These are phyloP conservation scores for Ustulina deusta DNA, from an alignment of 2,329 filamentous ascomycete species.

Conservation along the genomic window DNA sequence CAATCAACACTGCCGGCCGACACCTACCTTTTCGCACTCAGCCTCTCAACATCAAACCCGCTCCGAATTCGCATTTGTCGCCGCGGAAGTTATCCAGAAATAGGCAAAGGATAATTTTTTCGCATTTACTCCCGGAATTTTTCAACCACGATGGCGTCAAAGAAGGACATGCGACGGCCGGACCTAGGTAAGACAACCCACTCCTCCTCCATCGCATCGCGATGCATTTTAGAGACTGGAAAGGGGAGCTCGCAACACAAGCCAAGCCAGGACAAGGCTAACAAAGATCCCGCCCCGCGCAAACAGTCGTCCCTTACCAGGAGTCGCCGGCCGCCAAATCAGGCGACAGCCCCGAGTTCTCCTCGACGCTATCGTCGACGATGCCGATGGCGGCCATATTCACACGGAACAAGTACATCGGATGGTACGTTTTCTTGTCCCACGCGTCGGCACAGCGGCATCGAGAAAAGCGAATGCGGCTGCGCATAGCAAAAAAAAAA, in stretches of 20 bases:
- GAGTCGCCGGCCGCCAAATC: conserved; percentile 74
- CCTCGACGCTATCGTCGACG: conserved; percentile 78
- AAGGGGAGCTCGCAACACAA: background rate
- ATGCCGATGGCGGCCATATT: conserved; percentile 97
- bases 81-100: background rate
- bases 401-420: conserved; percentile 85
- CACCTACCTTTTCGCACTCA: conserved; percentile 14
- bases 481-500: no score
- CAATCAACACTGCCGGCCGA: background rate
- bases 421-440: conserved; percentile 56
- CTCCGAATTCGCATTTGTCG: conserved; percentile 4
- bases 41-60: background rate
- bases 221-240: background rate
- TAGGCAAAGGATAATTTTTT: background rate
- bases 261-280: background rate
- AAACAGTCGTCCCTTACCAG: conserved; percentile 86
- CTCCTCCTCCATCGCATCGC: conserved; percentile 25
- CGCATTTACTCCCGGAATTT: background rate
- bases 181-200: conserved; percentile 72
- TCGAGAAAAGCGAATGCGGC: background rate
- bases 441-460: background rate
- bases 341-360: conserved; percentile 73
- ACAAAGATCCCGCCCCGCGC: conserved; percentile 19
- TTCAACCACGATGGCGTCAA: conserved; percentile 64
- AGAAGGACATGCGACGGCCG: conserved; percentile 80